Evolutionary conservation across 2,329 filamentous ascomycete genomes (phyloP).

Genomic region (Leptodontidium sp.): DNA sequence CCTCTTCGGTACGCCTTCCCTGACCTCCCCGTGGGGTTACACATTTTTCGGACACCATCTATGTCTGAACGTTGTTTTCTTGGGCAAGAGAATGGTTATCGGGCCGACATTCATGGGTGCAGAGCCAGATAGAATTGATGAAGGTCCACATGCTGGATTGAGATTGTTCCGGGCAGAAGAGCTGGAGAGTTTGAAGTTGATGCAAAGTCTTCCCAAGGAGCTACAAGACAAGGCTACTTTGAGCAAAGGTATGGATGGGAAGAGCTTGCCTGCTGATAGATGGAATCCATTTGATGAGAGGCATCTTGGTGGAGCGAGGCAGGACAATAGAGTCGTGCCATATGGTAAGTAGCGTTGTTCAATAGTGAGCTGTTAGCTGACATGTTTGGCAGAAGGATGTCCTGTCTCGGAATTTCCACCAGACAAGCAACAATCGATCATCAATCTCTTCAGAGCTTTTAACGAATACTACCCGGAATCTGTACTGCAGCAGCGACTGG

Average conservation of each 20-base stretch:
- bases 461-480: slow-evolving; percentile 70
- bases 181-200: slow-evolving; percentile 42
- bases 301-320: slow-evolving; percentile 79
- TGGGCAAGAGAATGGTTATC: slow-evolving; percentile 70
- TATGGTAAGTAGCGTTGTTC: slow-evolving; percentile 50
- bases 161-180: slow-evolving; percentile 41
- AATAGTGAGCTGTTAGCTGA: slow-evolving; percentile 14
- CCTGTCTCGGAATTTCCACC: slow-evolving; percentile 57
- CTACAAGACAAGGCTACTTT: slow-evolving; percentile 44
- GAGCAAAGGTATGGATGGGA: slow-evolving; percentile 46
- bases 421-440: slow-evolving; percentile 62
- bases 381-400: slow-evolving; percentile 59
- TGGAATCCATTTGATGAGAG: slow-evolving; percentile 86
- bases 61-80: slow-evolving; percentile 75
- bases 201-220: slow-evolving; percentile 42
- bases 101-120: slow-evolving; percentile 82
- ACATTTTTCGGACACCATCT: slow-evolving; percentile 77
- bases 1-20: slow-evolving; percentile 41
- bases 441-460: slow-evolving; percentile 68
- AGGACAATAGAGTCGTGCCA: slow-evolving; percentile 79
- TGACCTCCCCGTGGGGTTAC: slow-evolving; percentile 41
- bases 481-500: slow-evolving; percentile 62
- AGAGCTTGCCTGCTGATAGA: slow-evolving; percentile 57
- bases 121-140: slow-evolving; percentile 68
- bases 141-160: slow-evolving; percentile 43